phyloP scores from a whole-genome alignment of 2,329 filamentous ascomycete species.

The Ceratocystis papillata region DNA sequence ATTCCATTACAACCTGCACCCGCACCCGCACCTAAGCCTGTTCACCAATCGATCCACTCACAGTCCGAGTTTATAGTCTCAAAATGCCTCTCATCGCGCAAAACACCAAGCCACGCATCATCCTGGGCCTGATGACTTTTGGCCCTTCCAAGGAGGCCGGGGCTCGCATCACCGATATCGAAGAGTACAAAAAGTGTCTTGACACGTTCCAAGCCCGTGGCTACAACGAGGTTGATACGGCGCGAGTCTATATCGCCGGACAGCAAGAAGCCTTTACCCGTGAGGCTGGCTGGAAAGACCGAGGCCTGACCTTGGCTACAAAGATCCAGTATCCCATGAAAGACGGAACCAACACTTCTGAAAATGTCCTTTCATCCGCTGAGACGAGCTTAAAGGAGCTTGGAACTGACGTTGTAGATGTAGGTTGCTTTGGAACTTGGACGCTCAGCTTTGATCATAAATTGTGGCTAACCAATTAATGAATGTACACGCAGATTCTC shows the following conservation, averaged over 20 bases:
- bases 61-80: slow-evolving; percentile 13
- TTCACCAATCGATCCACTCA: background rate
- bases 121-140: slow-evolving; percentile 82
- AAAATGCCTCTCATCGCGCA: slow-evolving; percentile 40
- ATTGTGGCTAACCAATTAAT: background rate
- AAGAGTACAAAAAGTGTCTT: slow-evolving; percentile 60
- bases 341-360: slow-evolving; percentile 50
- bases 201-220: slow-evolving; percentile 67
- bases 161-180: slow-evolving; percentile 56
- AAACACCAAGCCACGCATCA: slow-evolving; percentile 51
- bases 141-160: slow-evolving; percentile 52
- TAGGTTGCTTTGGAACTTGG: slow-evolving; percentile 30
- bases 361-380: slow-evolving; percentile 53
- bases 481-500: slow-evolving; percentile 41
- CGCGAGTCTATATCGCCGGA: slow-evolving; percentile 59
- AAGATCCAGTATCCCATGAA: slow-evolving; percentile 56
- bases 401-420: slow-evolving; percentile 60
- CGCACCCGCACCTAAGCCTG: background rate
- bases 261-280: slow-evolving; percentile 70
- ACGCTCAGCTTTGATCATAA: background rate
- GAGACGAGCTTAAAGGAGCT: slow-evolving; percentile 61
- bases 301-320: slow-evolving; percentile 66
- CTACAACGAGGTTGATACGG: slow-evolving; percentile 79
- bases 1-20: too few species aligned
- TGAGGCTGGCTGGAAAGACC: slow-evolving; percentile 65